Evolutionary conservation across 306 rosid genomes (phyloP), one percentile per base, ranked within the genome.

Genomic region (Quercus robur): DNA sequence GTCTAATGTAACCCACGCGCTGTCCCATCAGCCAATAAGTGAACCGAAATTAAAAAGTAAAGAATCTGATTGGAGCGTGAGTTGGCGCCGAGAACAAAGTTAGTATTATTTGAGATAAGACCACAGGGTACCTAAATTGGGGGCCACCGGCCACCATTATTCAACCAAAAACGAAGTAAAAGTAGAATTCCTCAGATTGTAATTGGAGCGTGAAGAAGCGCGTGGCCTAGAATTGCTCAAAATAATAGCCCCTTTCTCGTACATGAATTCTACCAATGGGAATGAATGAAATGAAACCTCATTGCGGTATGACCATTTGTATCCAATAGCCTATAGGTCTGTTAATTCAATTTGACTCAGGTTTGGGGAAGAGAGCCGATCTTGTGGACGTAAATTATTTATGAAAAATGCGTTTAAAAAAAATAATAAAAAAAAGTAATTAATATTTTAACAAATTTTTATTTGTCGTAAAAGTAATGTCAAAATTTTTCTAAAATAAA

Each of bases 381-480:
- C 28, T 1, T 6, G 3, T 2, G 46, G 0, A 3, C 11, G 2
- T 7, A 41, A 8, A 41, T 41, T 8, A 41, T 5, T 33, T 5
- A 33, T 1, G 1, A 1, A 33, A 5, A 33, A 33, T 33, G 7
- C 0, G 2, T 25, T 25, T 25, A 1, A 25, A 0, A 1, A 35
- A 6, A 35, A 5, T 35, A 1, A 33, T 33, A 33, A 5, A 33
- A 33, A 33, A 33, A 33, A 31, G 1, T 4, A 5, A 35, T 5
- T 6, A 35, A 35, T 5, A 6, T 35, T 5, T 38, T 38, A 1
- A 38, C 0, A 0, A 6, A 6, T 6, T 35, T 35, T 6, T 0
- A 1, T 38, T 38, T 38, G 0, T 0, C 0, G 1, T 35, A 0
- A 35, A 35, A 35, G 0, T 35, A 0, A 1, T 35, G 0, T 6